phyloP scores from a whole-genome alignment of 495 filamentous ascomycete species.

The Trichoderma orchidacearum region DNA sequence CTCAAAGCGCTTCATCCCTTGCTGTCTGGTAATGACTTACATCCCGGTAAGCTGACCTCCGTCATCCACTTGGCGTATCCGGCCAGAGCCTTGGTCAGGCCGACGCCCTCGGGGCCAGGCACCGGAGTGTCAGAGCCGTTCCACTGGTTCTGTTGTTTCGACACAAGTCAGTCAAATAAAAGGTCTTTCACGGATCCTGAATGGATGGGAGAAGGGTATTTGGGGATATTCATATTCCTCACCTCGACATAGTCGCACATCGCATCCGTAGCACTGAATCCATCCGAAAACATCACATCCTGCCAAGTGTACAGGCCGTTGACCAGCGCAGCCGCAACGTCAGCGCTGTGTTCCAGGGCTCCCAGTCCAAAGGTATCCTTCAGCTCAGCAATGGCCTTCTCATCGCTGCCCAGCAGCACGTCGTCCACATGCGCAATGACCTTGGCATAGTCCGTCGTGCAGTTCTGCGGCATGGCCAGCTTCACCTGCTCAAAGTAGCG shows the following conservation, averaged over 20 bases:
- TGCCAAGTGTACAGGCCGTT: slow-evolving; percentile 49
- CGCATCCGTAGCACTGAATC: slow-evolving; percentile 35
- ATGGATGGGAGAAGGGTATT: too few species aligned
- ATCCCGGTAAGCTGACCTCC: slow-evolving; percentile 5
- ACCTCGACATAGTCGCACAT: slow-evolving; percentile 34
- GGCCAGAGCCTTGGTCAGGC: slow-evolving; percentile 36
- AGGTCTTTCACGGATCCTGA: too few species aligned
- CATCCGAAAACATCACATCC: background rate
- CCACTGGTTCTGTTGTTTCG: slow-evolving; percentile 18
- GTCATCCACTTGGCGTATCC: slow-evolving; percentile 43
- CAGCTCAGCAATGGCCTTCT: slow-evolving; percentile 29
- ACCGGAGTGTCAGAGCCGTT: background rate
- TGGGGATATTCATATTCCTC: background rate
- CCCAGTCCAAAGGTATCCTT: slow-evolving; percentile 46
- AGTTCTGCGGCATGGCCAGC: slow-evolving; percentile 50
- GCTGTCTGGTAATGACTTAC: background rate
- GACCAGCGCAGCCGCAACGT: slow-evolving; percentile 43
- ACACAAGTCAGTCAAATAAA: background rate
- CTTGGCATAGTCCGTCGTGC: slow-evolving; percentile 38
- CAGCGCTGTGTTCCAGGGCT: slow-evolving; percentile 33
- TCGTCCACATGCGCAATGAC: slow-evolving; percentile 45
- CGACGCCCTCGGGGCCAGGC: slow-evolving; percentile 24
- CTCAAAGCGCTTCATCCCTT: background rate
- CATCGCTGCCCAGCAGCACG: slow-evolving; percentile 25
- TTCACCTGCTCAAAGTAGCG: slow-evolving; percentile 52